Evolutionary conservation across 805 yeast species (phyloP), one percentile per base, ranked within the genome.

Genomic region (Wickerhamiella qilinensis): DNA sequence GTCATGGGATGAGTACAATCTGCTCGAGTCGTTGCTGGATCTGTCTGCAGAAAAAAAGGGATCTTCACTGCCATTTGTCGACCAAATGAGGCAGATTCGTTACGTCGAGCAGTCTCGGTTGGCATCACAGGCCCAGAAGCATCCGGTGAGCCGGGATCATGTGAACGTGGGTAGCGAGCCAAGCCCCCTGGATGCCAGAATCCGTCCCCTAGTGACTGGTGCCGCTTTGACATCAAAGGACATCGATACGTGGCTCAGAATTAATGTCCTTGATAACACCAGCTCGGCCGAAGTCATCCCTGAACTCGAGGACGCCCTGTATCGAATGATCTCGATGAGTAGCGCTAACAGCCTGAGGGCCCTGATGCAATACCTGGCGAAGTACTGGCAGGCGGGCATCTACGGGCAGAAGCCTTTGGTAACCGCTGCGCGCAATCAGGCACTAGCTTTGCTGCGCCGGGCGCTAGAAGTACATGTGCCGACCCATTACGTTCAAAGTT

Each of bases 381-480:
- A 38, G 33, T 43, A 42, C 39, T 54, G 58, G 58, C 45, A 44
- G 29, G 16, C 34, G 19, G 55, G 55, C 20, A 21, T 51, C 12
- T 38, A 28, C 31, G 54, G 53, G 3, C 16, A 35, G 32, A 45
- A 47, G 27, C 51, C 52, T 3, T 27, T 47, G 18, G 45, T 46
- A 16, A 22, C 36, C 18, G 37, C 38, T 1, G 55, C 57, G 5
- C 46, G 51, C 5, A 30, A 16, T n/a, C 56, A 52, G 30, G 48
- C 52, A 11, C 30, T 36, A 18, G 36, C 37, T 19, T 38, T 54
- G 17, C 46, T 55, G 11, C 15, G 28, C 14, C 41, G 50, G 12
- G 54, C 56, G 1, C 35, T 53, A 17, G 46, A 44, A 18, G 37
- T 52, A 11, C 49, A 47, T 35, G 49, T 47, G 8, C 38, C 42